Conservation (phyloP, 129 eudicot genomes). For the Dittrichia graveolens region DNA sequence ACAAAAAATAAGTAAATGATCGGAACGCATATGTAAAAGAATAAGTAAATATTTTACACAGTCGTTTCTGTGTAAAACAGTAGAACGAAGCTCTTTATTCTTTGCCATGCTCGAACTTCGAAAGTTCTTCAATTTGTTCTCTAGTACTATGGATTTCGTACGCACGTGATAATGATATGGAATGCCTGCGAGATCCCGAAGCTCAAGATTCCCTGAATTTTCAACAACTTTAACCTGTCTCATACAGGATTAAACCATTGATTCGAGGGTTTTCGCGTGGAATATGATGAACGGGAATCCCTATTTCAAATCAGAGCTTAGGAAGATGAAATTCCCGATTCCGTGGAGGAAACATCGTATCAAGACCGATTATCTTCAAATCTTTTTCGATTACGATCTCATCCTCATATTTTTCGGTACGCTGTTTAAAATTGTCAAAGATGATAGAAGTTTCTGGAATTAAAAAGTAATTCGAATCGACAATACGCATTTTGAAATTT, state of each 20-base stretch:
- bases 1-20: too few species aligned
- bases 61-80: too few species aligned
- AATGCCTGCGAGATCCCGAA: constrained; percentile 34
- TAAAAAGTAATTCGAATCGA: neutral
- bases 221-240: neutral
- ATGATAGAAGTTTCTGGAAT: neutral
- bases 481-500: neutral
- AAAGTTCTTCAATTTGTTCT: neutral
- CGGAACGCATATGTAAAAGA: too few species aligned
- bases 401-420: constrained; percentile 12
- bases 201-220: neutral
- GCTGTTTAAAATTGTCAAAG: constrained; percentile 19
- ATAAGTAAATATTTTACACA: too few species aligned
- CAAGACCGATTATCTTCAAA: constrained; percentile 25
- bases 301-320: constrained; percentile 26
- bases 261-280: constrained; percentile 16
- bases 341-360: constrained; percentile 30
- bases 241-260: constrained; percentile 6
- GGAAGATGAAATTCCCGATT: constrained; percentile 32
- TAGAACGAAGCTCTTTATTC: too few species aligned
- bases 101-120: too few species aligned
- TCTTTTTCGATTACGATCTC: constrained; percentile 11
- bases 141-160: constrained; percentile 5
- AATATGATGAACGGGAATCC: constrained; percentile 41
- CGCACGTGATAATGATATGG: neutral